phyloP scores from a whole-genome alignment of 1,284 basidiomycete genomes.

The Amylostereum areolatum region DNA sequence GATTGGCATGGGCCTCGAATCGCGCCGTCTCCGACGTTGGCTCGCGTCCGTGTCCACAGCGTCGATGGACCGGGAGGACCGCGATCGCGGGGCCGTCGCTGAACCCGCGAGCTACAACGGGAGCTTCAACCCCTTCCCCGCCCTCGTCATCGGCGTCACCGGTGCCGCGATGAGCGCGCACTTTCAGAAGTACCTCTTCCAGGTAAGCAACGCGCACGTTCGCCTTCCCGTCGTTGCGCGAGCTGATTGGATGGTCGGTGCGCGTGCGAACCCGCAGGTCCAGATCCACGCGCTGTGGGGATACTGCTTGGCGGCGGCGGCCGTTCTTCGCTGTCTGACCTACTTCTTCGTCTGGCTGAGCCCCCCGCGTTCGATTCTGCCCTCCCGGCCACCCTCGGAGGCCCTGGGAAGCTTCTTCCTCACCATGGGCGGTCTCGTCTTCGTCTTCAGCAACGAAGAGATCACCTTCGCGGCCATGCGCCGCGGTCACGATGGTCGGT shows the following conservation, averaged over 20 bases:
- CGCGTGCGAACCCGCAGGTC: slow-evolving; percentile 39
- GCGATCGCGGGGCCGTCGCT: slow-evolving; percentile 36
- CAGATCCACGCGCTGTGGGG: slow-evolving; percentile 93
- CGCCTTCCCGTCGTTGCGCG: background rate
- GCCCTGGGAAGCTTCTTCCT: slow-evolving; percentile 85
- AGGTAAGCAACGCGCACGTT: slow-evolving; percentile 34
- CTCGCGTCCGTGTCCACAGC: slow-evolving; percentile 51
- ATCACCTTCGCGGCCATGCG: slow-evolving; percentile 91
- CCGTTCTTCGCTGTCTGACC: slow-evolving; percentile 75
- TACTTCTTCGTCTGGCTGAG: slow-evolving; percentile 94
- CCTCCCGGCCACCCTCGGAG: slow-evolving; percentile 93
- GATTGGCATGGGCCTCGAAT: slow-evolving; percentile 88
- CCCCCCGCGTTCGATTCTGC: slow-evolving; percentile 70
- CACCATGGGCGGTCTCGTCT: slow-evolving; percentile 83
- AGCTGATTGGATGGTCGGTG: no score
- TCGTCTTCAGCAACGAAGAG: slow-evolving; percentile 91
- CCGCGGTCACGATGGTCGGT: slow-evolving; percentile 75
- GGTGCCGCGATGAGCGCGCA: slow-evolving; percentile 97
- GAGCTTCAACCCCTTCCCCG: slow-evolving; percentile 94
- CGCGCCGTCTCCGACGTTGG: slow-evolving; percentile 65
- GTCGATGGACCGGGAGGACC: slow-evolving; percentile 31
- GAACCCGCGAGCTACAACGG: slow-evolving; percentile 71
- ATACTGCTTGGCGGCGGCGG: slow-evolving; percentile 79
- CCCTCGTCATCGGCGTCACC: slow-evolving; percentile 88
- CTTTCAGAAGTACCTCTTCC: slow-evolving; percentile 84